Evolutionary conservation across 1,139 yeast genomes (phyloP).

Genomic region (Hansenula lynferdii): DNA sequence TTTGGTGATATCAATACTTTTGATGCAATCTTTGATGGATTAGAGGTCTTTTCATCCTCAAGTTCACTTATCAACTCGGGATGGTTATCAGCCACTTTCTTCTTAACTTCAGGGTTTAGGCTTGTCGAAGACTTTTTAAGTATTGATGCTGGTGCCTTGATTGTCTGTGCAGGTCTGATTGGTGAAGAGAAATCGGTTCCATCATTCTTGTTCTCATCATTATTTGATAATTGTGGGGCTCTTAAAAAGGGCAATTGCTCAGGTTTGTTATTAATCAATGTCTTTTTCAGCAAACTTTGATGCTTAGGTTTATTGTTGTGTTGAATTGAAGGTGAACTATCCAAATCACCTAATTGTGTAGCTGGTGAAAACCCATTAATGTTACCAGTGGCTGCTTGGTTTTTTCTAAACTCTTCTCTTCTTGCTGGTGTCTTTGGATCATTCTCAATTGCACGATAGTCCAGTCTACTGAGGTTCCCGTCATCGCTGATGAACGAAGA

Average conservation of each 20-base stretch:
- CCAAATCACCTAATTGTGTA: neutral
- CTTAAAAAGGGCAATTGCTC: neutral
- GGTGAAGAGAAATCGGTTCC: neutral
- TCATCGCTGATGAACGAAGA: constrained; percentile 5
- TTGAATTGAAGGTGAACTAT: constrained; percentile 5
- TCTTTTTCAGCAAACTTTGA: neutral
- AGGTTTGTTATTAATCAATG: neutral
- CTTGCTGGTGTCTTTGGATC: constrained; percentile 20
- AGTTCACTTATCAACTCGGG: constrained; percentile 12
- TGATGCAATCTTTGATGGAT: constrained; percentile 39
- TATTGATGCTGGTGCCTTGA: constrained; percentile 10
- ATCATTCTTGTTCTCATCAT: neutral
- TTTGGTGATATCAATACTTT: constrained; percentile 39
- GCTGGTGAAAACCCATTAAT: constrained; percentile 9
- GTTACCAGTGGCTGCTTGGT: neutral
- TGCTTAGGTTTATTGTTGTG: constrained; percentile 5
- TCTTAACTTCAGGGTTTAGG: constrained; percentile 31
- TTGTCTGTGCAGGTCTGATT: neutral
- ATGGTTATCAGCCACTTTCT: constrained; percentile 28
- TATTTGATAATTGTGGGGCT: neutral
- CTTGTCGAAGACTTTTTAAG: constrained; percentile 23
- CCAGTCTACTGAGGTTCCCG: constrained; percentile 13
- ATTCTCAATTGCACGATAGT: constrained; percentile 12
- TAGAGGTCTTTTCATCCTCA: constrained; percentile 7
- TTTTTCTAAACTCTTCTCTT: constrained; percentile 11